Percentiles rank a stretch among this genome's conserved stretches.
Evolutionary conservation across 352 stramenopile genomes (phyloP).

Genomic region (Pythium scleroteichum): DNA sequence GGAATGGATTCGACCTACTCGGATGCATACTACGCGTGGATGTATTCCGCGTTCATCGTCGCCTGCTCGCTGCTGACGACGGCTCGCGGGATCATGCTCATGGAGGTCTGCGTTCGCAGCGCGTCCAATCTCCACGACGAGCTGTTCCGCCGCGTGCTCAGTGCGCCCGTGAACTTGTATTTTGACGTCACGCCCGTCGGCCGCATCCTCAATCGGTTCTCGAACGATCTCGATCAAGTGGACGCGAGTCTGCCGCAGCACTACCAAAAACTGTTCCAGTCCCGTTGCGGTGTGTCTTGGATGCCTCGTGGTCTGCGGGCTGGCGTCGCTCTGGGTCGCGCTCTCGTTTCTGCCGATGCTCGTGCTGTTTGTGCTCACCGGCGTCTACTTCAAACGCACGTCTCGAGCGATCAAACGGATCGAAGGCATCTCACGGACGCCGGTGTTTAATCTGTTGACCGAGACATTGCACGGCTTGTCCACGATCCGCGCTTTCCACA

Average conservation of each 20-base stretch:
- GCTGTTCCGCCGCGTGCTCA: conserved; percentile 46
- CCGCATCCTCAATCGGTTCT: conserved; percentile 69
- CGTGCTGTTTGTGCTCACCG: conserved; percentile 39
- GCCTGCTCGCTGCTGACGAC: conserved; percentile 29
- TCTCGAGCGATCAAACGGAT: conserved; percentile 92
- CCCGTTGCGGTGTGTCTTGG: conserved; percentile 30
- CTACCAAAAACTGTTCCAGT: conserved; percentile 44
- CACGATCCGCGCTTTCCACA: conserved; percentile 86
- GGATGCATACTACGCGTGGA: conserved; percentile 32
- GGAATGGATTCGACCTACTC: conserved; percentile 20
- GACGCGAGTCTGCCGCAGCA: conserved; percentile 42
- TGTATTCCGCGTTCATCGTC: conserved; percentile 43
- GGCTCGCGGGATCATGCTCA: conserved; percentile 34
- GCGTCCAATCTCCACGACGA: conserved; percentile 46
- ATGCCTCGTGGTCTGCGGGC: conserved; percentile 36
- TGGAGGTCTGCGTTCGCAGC: conserved; percentile 38
- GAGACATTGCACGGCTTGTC: conserved; percentile 92
- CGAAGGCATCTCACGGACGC: conserved; percentile 85
- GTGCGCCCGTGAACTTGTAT: conserved; percentile 56
- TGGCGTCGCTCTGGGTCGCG: conserved; percentile 39
- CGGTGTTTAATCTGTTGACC: conserved; percentile 91
- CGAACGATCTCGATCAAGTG: conserved; percentile 60
- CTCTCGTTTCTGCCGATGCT: conserved; percentile 59
- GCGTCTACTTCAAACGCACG: conserved; percentile 85
- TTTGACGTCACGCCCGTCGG: conserved; percentile 69